phyloP scores from a whole-genome alignment of 1,284 basidiomycete species.

The Cerrena zonata region DNA sequence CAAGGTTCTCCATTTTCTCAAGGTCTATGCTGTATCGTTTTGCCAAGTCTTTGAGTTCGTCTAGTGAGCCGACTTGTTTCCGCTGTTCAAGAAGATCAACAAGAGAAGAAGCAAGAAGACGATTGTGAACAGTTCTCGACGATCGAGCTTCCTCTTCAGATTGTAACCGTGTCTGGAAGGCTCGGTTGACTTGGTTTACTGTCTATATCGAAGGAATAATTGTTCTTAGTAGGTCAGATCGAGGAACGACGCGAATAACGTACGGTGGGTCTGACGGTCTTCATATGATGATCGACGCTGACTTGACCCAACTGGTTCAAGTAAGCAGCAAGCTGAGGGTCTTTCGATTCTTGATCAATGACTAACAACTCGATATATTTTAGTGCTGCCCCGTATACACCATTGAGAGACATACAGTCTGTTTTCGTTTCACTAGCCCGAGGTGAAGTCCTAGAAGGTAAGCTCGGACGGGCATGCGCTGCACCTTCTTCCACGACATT shows the following conservation, averaged over 20 bases:
- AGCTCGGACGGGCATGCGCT: neutral
- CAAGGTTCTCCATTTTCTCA: conserved; percentile 49
- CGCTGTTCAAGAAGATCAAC: conserved; percentile 60
- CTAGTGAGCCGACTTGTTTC: conserved; percentile 33
- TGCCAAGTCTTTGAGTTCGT: conserved; percentile 46
- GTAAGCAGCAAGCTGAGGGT: conserved; percentile 74
- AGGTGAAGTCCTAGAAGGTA: conserved; percentile 3
- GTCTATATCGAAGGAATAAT: conserved; percentile 15
- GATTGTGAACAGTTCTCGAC: conserved; percentile 38
- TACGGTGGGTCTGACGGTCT: conserved; percentile 46
- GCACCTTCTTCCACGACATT: conserved; percentile 9
- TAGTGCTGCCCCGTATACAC: conserved; percentile 35
- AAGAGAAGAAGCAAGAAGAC: conserved; percentile 53
- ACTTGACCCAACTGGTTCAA: conserved; percentile 69
- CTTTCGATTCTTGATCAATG: conserved; percentile 64
- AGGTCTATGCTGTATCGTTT: conserved; percentile 54
- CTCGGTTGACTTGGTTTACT: conserved; percentile 35
- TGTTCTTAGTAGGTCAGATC: neutral
- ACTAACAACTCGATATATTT: too few species aligned
- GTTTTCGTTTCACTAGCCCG: conserved; percentile 50
- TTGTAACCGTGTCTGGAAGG: conserved; percentile 47
- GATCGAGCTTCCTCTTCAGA: conserved; percentile 53
- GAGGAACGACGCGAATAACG: conserved; percentile 21
- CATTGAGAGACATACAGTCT: conserved; percentile 19
- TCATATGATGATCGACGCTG: conserved; percentile 62